These are phyloP conservation scores for Monoraphidium neglectum DNA, from an alignment of 139 green algal species.

Conservation along the genomic window DNA sequence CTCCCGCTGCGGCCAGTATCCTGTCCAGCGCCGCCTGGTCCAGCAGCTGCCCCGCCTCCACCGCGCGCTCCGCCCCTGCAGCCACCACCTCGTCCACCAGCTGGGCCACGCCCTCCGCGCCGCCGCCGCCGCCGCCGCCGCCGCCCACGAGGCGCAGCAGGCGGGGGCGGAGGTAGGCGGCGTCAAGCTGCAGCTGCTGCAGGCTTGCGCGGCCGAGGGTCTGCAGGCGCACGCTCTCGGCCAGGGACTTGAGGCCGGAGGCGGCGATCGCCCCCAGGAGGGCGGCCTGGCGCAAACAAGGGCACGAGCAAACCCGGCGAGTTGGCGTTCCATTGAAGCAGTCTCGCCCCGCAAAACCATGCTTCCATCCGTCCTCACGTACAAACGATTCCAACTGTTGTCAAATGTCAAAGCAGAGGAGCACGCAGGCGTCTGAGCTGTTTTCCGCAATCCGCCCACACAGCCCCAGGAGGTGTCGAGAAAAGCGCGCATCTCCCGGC, in stretches of 20 bases:
- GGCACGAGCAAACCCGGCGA: no score
- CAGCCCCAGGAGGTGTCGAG: no score
- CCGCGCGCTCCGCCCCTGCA: constrained; percentile 68
- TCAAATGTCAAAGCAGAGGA: no score
- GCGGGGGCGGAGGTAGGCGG: constrained; percentile 65
- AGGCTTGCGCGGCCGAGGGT: constrained; percentile 50
- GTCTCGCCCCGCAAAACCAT: no score
- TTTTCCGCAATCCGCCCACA: not conserved
- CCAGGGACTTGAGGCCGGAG: constrained; percentile 65
- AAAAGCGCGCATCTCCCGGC: no score
- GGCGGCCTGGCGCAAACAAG: constrained; percentile 51
- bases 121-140: no score
- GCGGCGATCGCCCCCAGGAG: constrained; percentile 54
- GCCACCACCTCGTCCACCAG: constrained; percentile 83
- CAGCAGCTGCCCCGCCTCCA: constrained; percentile 67
- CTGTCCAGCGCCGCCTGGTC: constrained; percentile 73
- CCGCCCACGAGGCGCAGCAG: constrained; percentile 50
- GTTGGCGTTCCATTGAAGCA: no score
- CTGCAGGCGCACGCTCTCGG: constrained; percentile 69
- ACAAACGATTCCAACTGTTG: no score
- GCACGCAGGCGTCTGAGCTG: no score
- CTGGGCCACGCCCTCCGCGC: constrained; percentile 43
- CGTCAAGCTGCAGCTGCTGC: constrained; percentile 89
- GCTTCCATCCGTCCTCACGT: no score
- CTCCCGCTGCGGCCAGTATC: constrained; percentile 42